These are phyloP conservation scores for Citrullus amarus DNA, from an alignment of 306 rosid genomes.

Conservation along the genomic window DNA sequence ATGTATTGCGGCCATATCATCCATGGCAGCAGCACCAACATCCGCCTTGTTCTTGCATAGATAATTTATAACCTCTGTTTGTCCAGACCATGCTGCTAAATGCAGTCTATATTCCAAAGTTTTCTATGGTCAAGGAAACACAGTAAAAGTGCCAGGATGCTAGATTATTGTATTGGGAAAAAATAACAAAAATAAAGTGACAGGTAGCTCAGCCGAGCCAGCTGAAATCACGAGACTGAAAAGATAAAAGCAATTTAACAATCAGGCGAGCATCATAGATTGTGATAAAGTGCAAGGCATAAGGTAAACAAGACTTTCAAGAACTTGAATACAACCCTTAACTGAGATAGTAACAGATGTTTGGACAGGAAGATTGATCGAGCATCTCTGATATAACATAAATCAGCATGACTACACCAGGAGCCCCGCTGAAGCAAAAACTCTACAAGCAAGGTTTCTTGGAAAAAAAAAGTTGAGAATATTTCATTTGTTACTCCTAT, in stretches of 20 bases:
- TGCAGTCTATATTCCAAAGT: conserved; percentile 49
- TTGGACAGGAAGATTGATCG: neutral
- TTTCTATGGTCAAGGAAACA: conserved; percentile 48
- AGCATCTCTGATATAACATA: neutral
- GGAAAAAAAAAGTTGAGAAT: neutral
- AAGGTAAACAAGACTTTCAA: neutral
- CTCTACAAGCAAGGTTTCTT: neutral
- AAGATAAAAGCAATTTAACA: neutral
- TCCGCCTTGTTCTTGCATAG: conserved; percentile 86
- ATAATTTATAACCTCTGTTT: conserved; percentile 47
- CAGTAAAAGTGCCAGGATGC: conserved; percentile 11
- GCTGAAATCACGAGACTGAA: neutral
- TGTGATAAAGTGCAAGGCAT: neutral
- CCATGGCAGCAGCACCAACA: conserved; percentile 91
- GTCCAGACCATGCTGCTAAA: conserved; percentile 93
- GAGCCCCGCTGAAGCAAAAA: neutral
- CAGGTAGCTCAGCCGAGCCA: neutral
- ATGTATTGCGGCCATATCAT: conserved; percentile 92
- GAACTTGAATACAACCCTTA: neutral
- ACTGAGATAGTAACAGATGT: neutral
- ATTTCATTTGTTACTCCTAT: neutral
- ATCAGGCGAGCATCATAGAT: neutral
- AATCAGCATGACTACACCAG: neutral
- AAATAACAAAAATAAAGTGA: neutral
- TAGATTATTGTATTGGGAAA: neutral